phyloP scores from a whole-genome alignment of 306 rosid genomes.

The Pueraria montana region DNA sequence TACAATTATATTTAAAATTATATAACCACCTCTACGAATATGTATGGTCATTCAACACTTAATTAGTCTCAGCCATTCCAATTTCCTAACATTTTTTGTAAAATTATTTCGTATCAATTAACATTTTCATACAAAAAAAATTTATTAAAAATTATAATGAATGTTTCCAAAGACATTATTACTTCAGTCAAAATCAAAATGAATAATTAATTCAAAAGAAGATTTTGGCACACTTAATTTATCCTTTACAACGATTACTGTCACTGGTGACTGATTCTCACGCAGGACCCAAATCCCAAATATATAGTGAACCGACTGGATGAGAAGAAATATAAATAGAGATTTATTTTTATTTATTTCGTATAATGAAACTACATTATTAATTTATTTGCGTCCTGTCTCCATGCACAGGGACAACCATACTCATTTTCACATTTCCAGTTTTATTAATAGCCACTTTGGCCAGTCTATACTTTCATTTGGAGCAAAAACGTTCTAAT shows the following conservation, averaged over 20 bases:
- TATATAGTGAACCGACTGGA: neutral
- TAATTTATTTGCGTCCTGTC: constrained; percentile 1
- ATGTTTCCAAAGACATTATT: neutral
- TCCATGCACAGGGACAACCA: constrained; percentile 48
- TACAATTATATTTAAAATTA: neutral
- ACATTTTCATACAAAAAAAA: neutral
- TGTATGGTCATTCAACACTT: neutral
- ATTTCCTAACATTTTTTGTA: neutral
- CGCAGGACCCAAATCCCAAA: neutral
- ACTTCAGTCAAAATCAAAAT: neutral
- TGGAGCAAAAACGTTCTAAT: constrained; percentile 40
- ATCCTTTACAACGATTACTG: neutral
- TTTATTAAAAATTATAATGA: neutral
- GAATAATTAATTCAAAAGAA: neutral
- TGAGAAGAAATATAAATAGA: neutral
- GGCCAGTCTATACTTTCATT: constrained; percentile 60
- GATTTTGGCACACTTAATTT: neutral
- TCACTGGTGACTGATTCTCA: neutral
- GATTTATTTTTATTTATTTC: neutral
- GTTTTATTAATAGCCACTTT: constrained; percentile 56
- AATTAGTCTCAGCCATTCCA: neutral
- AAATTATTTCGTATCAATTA: neutral
- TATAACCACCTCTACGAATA: neutral
- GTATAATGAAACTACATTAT: neutral
- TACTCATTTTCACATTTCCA: constrained; percentile 62